These are phyloP conservation scores for Linnemannia hyalina DNA, from an alignment of 192 early-diverging fungal species.

Conservation along the genomic window DNA sequence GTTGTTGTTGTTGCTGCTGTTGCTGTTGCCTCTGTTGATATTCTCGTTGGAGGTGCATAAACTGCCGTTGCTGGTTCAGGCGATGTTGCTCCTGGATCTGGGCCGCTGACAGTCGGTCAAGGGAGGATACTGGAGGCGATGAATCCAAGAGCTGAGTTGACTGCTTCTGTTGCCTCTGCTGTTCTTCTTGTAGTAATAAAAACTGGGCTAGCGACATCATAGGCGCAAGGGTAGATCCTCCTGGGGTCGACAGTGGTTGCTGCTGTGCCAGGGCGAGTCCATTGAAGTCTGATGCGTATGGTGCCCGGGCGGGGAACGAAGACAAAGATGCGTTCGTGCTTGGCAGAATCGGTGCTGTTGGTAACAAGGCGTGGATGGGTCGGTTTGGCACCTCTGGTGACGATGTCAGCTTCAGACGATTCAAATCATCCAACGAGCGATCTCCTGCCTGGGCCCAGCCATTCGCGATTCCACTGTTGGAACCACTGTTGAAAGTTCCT, in stretches of 20 bases:
- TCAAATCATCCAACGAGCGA: not conserved
- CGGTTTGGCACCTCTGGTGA: not conserved
- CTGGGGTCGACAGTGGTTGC: not conserved
- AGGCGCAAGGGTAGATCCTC: not conserved
- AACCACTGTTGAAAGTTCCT: not conserved
- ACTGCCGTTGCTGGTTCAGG: slow-evolving; percentile 45
- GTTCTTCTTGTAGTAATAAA: slow-evolving; percentile 29
- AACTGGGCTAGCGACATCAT: slow-evolving; percentile 35
- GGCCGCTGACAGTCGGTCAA: slow-evolving; percentile 29
- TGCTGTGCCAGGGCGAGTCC: slow-evolving; percentile 15
- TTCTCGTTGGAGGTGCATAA: slow-evolving; percentile 29
- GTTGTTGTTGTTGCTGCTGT: slow-evolving; percentile 16
- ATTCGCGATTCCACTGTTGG: not conserved
- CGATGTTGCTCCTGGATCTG: slow-evolving; percentile 53
- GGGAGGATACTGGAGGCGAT: slow-evolving; percentile 8
- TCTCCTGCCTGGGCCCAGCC: not conserved
- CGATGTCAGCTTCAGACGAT: not conserved
- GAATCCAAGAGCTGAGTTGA: not conserved
- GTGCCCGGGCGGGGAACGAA: not conserved
- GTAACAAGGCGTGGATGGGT: not conserved
- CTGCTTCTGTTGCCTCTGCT: slow-evolving; percentile 34
- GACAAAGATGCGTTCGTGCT: not conserved
- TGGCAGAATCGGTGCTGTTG: not conserved
- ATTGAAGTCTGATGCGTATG: slow-evolving; percentile 13
- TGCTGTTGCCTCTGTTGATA: slow-evolving; percentile 19